These are phyloP conservation scores for Xylaria hypoxylon DNA, from an alignment of 2,329 filamentous ascomycete species.

Conservation along the genomic window DNA sequence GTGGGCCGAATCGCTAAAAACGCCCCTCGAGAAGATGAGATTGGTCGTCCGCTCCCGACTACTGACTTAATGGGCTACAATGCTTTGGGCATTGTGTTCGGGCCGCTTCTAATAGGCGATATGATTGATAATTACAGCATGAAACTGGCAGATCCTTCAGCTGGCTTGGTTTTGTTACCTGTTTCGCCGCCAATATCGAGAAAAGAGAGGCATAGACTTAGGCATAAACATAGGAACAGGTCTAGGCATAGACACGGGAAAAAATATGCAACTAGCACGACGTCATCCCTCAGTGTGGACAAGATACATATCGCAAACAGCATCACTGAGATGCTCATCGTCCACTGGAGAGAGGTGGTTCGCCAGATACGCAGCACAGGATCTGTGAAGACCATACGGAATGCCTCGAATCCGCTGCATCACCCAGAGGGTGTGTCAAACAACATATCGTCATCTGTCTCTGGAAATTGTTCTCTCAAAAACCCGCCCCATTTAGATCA, in stretches of 20 bases:
- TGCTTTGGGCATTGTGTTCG: conserved; percentile 73
- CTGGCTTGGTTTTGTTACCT: conserved; percentile 58
- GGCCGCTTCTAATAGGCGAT: conserved; percentile 71
- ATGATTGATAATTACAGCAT: conserved; percentile 64
- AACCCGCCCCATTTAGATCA: conserved; percentile 54
- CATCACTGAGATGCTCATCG: conserved; percentile 73
- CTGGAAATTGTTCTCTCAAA: conserved; percentile 55
- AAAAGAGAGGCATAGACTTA: conserved; percentile 54
- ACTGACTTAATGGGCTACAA: conserved; percentile 73
- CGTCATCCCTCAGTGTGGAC: conserved; percentile 57
- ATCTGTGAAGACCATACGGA: conserved; percentile 47
- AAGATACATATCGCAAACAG: conserved; percentile 69
- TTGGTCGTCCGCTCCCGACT: conserved; percentile 64
- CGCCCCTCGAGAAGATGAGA: conserved; percentile 63
- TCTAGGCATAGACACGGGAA: conserved; percentile 51
- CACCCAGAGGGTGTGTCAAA: conserved; percentile 32
- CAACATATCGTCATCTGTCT: conserved; percentile 57
- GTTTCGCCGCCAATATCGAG: conserved; percentile 58
- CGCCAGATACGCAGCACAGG: conserved; percentile 66
- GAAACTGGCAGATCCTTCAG: conserved; percentile 57
- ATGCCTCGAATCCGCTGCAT: conserved; percentile 22
- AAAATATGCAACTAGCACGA: conserved; percentile 7
- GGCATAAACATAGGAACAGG: conserved; percentile 46
- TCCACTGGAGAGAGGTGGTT: conserved; percentile 73
- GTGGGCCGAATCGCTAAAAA: conserved; percentile 69